Base-by-base conservation (phyloP, 202 grass and related monocot genomes). In the Carex sylvatica region DNA sequence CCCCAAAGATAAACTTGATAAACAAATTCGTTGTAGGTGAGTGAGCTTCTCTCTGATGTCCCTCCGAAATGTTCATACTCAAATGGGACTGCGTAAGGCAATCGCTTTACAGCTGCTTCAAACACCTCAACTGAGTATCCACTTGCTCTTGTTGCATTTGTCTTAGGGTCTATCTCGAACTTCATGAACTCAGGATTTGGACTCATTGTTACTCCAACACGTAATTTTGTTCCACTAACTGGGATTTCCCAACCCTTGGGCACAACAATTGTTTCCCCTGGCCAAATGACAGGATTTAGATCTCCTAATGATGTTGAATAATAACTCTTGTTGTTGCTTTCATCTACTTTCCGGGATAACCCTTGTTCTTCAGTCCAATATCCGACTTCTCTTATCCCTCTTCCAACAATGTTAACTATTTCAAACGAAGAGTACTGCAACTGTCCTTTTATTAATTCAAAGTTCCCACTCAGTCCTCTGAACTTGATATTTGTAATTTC, bases 81-180 rank as follows among this genome's bases (percentile, higher is more conserved):
- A 69, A 90, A 94, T 2, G 0, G 8, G 22, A 97, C 83, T 1
- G 67, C 56, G 15, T 93, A 93, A 0, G 91, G 54, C 18, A 97
- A 70, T 0, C 24, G 38, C 14, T 22, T 6, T 42, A 94, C 82
- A 33, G 88, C 94, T 11, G 40, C 86, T 14, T 90, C 54, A 83
- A 97, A 97, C 47, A 97, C 86, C 3, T 97, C 88, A 66, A 97
- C 82, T 85, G 87, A 90, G 79, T 87, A 94, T 2, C 94, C 94
- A 3, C 18, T 35, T 63, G 55, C 13, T 81, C 1, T 83, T 18
- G 31, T 87, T 30, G 1, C n/a, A 77, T 85, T 83, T 7, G 65
- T 88, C 6, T 52, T 1, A 24, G 53, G 72, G 71, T 90, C 73
- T 38, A 2, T 85, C 40, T 61, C 18, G 8, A 65, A 24, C 0